Base-by-base conservation (phyloP, 495 filamentous ascomycete species). In the Pyrenula aspistea region DNA sequence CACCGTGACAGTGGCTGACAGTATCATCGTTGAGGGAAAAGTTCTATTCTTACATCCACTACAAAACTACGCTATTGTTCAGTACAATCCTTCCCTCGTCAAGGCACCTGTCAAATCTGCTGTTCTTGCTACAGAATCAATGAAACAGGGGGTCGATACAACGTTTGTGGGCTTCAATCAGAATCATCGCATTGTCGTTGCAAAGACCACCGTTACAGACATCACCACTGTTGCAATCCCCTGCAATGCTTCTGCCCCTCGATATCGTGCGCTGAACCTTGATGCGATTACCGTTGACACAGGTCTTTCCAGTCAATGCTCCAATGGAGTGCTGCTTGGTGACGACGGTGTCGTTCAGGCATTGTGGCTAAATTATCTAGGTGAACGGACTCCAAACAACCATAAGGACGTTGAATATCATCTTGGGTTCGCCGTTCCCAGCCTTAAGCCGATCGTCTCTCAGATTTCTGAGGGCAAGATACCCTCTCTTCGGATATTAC, bases 221-320 rank as follows among this genome's bases (percentile, higher is more conserved):
- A 95, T 97, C 66, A 96, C 92, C 2, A 93, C 93, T 24, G 93
- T 99, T 2, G 89, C 93, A 1, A 96, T 99, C 56, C 93, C 93
- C 0, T 90, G 93, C 3, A 95, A 94, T 63, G 83, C 87, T 1
- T 81, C 87, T 11, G 89, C 93, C 10, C 93, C 93, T n/a, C 77
- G 93, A 54, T 98, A 97, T 62, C 81, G 93, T 12, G 94, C 93
- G 24, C 91, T 96, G 65, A 97, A 99, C 62, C 78, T 99, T 21
- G 94, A 99, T 62, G 94, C 94, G 48, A 91, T 99, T 65, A 97
- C 94, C 0, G 91, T 99, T 24, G 93, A 99, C 67, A 96, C 93
- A 0, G 86, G 81, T 57, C 80, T 97, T 2, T 90, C 88, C 61
- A 81, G 84, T 1, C 91, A 96, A 66, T 97, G 94, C 63, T 90